Conservation (phyloP, 2,329 filamentous ascomycete genomes). For the Pseudopyricularia cyperi region DNA sequence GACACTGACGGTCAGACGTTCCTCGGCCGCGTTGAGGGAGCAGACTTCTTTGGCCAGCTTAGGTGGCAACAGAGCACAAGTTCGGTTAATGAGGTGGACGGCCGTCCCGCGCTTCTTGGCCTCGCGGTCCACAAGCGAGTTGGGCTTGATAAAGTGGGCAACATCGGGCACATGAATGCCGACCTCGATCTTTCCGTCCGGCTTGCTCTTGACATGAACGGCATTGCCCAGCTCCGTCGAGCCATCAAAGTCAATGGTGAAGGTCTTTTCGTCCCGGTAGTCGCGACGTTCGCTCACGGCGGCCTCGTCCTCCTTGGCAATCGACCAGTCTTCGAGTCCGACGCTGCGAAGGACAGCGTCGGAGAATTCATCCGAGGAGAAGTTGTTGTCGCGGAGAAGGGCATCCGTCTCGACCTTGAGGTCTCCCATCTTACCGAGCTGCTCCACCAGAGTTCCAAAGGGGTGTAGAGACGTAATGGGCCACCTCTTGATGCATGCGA, state of each 20-base stretch:
- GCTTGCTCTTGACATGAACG: slow-evolving; percentile 74
- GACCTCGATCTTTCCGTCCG: slow-evolving; percentile 81
- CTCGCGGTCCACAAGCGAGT: slow-evolving; percentile 90
- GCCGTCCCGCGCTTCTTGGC: slow-evolving; percentile 96
- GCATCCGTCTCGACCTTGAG: slow-evolving; percentile 97
- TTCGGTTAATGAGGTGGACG: slow-evolving; percentile 83
- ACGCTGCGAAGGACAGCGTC: slow-evolving; percentile 92
- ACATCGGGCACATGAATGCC: slow-evolving; percentile 93
- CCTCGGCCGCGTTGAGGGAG: slow-evolving; percentile 74
- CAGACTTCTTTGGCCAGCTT: slow-evolving; percentile 80
- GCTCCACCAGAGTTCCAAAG: slow-evolving; percentile 93
- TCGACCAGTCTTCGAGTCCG: slow-evolving; percentile 80
- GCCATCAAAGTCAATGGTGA: slow-evolving; percentile 85
- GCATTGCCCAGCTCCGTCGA: slow-evolving; percentile 84
- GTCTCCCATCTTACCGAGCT: slow-evolving; percentile 94
- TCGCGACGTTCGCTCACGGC: slow-evolving; percentile 66
- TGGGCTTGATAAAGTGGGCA: slow-evolving; percentile 91
- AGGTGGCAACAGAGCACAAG: slow-evolving; percentile 76
- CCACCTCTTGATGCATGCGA: slow-evolving; percentile 98
- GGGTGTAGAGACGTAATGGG: slow-evolving; percentile 98
- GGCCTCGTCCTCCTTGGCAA: slow-evolving; percentile 70
- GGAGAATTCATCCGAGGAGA: slow-evolving; percentile 92
- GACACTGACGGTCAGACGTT: slow-evolving; percentile 82
- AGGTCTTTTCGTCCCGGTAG: slow-evolving; percentile 76
- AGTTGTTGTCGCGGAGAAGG: slow-evolving; percentile 95